Evolutionary conservation across 306 rosid species (phyloP).

Genomic region (Styphnolobium japonicum): DNA sequence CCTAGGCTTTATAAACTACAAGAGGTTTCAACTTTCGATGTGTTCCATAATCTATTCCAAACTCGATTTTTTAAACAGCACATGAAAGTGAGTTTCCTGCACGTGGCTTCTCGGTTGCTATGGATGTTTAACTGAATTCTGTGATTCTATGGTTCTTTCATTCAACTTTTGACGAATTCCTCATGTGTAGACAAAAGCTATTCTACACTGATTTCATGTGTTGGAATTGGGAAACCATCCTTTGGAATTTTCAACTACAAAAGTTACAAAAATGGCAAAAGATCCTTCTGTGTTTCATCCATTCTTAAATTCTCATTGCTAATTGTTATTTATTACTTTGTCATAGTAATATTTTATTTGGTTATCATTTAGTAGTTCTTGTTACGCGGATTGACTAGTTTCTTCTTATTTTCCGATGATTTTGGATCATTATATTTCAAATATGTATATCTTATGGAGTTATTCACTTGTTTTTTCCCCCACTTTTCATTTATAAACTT

Average conservation of each 20-base stretch:
- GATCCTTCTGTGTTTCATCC: background rate
- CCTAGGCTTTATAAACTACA: slow-evolving; percentile 2
- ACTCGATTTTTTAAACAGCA: background rate
- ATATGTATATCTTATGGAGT: background rate
- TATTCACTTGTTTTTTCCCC: background rate
- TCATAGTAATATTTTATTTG: background rate
- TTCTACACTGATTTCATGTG: background rate
- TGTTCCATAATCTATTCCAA: background rate
- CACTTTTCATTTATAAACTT: background rate
- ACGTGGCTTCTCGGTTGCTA: background rate
- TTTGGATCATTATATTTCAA: background rate
- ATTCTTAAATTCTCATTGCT: background rate
- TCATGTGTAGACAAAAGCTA: background rate
- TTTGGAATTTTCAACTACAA: background rate
- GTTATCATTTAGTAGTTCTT: background rate
- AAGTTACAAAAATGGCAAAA: background rate
- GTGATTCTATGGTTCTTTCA: background rate
- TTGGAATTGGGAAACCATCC: background rate
- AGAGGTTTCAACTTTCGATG: background rate
- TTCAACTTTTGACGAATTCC: background rate
- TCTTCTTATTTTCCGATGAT: background rate
- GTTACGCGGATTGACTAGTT: background rate
- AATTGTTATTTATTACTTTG: background rate
- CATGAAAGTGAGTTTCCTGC: slow-evolving; percentile 30
- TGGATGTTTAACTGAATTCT: background rate